Base-by-base conservation (phyloP, 2,329 filamentous ascomycete species). In the Fusarium sp. region DNA sequence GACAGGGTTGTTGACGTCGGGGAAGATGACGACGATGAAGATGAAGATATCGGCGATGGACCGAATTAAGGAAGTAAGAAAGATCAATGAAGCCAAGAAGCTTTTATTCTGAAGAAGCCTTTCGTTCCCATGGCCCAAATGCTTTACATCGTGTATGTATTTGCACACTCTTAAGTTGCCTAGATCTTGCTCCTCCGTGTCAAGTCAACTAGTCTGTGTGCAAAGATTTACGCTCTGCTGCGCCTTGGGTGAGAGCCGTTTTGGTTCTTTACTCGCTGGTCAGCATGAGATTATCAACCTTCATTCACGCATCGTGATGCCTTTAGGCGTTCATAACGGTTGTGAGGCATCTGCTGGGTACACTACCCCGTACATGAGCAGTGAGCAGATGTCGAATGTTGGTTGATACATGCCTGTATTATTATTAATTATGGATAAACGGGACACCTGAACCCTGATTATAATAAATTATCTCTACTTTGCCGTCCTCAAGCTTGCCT, bases 111-210 rank as follows among this genome's bases (percentile, higher is more conserved):
- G 40, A 20, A 60, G 33, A 15, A 32, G n/a, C 33, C 23, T 41
- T 41, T 50, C 46, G 37, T 48, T 17, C 38, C 37, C 15, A 54
- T 44, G 40, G 27, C n/a, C 35, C 40, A 32, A 32, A 48, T 49
- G 11, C 42, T 45, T 45, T 26, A 17, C 41, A 49, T 61, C n/a
- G 42, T 67, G 49, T 27, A 59, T 64, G 64, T 63, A 70, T 81
- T 80, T 92, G 94, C 94, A 95, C 92, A 92, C 93, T 92, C 92
- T 97, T 97, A 92, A 97, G 94, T 96, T 97, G 93, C 89, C 93
- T 94, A 88, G 88, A 90, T 84, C 83, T 81, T 85, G 79, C 86
- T 88, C 84, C 84, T 87, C 92, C 88, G 88, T 95, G 91, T 90
- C 89, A 89, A 94, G 93, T 90, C 92, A 91, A 96, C 95, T 91